A percentile compares a stretch with the other conserved stretches of the same genome.
phyloP scores from a whole-genome alignment of 331 rosid genomes.

The Quercus phellos region DNA sequence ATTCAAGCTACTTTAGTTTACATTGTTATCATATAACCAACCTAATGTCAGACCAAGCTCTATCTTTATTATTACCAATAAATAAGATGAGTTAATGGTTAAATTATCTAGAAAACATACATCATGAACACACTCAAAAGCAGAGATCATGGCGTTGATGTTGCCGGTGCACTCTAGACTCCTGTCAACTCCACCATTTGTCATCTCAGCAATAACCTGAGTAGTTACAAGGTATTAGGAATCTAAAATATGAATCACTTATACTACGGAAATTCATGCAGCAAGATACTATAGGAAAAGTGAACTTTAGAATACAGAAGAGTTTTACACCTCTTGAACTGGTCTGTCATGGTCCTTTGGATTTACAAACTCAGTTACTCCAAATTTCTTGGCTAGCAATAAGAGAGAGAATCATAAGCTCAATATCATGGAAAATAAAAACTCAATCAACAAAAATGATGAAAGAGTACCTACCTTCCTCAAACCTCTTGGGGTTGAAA shows the following conservation, averaged over 20 bases:
- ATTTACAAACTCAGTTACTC: constrained; percentile 44
- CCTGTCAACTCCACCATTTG: constrained; percentile 46
- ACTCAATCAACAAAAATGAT: neutral
- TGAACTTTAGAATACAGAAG: neutral
- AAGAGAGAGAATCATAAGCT: neutral
- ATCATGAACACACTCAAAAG: constrained; percentile 49
- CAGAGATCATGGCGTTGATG: constrained; percentile 30
- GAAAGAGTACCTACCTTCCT: constrained; percentile 26
- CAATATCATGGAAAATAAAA: neutral
- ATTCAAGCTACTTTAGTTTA: too few relatives aligned
- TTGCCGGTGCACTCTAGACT: constrained; percentile 45
- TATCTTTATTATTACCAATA: too few relatives aligned
- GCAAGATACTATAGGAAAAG: neutral
- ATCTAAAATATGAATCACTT: too few relatives aligned
- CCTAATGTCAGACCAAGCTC: too few relatives aligned
- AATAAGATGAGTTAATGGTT: too few relatives aligned
- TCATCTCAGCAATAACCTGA: constrained; percentile 43
- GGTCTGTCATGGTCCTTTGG: constrained; percentile 41
- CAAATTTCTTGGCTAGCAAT: constrained; percentile 36
- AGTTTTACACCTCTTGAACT: constrained; percentile 32
- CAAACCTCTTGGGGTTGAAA: constrained; percentile 26
- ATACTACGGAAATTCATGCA: neutral
- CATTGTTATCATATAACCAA: neutral
- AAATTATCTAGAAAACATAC: constrained; percentile 16
- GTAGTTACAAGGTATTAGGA: neutral